phyloP scores from a whole-genome alignment of 1,139 yeast genomes.

The Yamadazyma jaroonii region DNA sequence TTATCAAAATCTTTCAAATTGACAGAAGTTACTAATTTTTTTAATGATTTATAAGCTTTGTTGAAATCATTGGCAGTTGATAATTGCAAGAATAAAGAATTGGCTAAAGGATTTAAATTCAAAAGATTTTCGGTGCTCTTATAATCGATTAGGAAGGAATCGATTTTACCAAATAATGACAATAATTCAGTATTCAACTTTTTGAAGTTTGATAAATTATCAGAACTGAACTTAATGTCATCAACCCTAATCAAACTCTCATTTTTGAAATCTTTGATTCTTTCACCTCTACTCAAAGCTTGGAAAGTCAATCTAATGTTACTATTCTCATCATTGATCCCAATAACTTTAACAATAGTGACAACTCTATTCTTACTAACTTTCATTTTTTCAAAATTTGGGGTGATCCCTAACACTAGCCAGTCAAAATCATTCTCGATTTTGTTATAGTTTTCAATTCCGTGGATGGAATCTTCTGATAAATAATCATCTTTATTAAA shows the following conservation, averaged over 20 bases:
- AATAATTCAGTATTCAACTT: conserved; percentile 23
- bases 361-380: conserved; percentile 23
- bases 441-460: conserved; percentile 29
- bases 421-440: conserved; percentile 27
- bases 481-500: conserved; percentile 22
- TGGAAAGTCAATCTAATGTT: conserved; percentile 49
- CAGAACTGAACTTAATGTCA: conserved; percentile 21
- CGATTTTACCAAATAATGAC: conserved; percentile 38
- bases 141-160: conserved; percentile 42
- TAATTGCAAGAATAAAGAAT: conserved; percentile 54
- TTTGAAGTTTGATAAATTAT: conserved; percentile 21
- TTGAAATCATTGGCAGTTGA: conserved; percentile 45
- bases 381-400: conserved; percentile 36
- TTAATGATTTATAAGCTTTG: conserved; percentile 39
- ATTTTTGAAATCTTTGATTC: conserved; percentile 22
- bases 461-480: conserved; percentile 28
- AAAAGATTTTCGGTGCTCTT: conserved; percentile 37
- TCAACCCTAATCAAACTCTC: conserved; percentile 30
- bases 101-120: conserved; percentile 60
- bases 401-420: conserved; percentile 40
- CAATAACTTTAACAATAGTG: conserved; percentile 50
- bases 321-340: conserved; percentile 45
- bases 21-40: conserved; percentile 25
- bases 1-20: conserved; percentile 22
- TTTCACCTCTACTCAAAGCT: conserved; percentile 49